Conservation (phyloP, 805 yeast genomes). For the Wickerhamiella kurtzmanii region DNA sequence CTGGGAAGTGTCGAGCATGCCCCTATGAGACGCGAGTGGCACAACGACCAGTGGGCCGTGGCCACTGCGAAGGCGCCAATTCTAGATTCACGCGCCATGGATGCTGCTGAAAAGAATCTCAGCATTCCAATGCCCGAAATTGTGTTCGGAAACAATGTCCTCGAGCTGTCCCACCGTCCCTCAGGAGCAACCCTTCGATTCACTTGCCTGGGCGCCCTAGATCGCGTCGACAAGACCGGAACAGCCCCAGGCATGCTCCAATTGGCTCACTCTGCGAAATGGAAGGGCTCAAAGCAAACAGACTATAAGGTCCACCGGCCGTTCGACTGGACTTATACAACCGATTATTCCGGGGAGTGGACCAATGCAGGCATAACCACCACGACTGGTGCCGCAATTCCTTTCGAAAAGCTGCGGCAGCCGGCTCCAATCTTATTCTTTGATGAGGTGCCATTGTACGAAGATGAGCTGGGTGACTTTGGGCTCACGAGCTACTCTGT, state of each 20-base stretch:
- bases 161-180: conserved; percentile 35
- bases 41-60: conserved; percentile 45
- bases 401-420: conserved; percentile 50
- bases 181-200: conserved; percentile 42
- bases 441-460: conserved; percentile 79
- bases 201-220: conserved; percentile 65
- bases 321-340: conserved; percentile 93
- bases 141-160: conserved; percentile 80
- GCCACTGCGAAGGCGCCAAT: conserved; percentile 65
- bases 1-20: no score
- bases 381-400: conserved; percentile 33
- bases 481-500: conserved; percentile 70
- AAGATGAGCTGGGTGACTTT: conserved; percentile 93
- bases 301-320: conserved; percentile 45
- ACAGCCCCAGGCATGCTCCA: conserved; percentile 35
- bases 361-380: not conserved
- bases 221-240: conserved; percentile 42
- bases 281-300: conserved; percentile 40
- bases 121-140: conserved; percentile 89
- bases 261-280: conserved; percentile 78
- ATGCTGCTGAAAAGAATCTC: conserved; percentile 43
- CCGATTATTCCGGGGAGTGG: conserved; percentile 51
- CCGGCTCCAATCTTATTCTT: conserved; percentile 81
- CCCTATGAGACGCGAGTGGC: conserved; percentile 10
- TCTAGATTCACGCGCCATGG: conserved; percentile 59